Percentiles rank a stretch among this genome's conserved stretches.
Conservation (phyloP, 768 basidiomycete species). For the Termitomyces sp. region DNA sequence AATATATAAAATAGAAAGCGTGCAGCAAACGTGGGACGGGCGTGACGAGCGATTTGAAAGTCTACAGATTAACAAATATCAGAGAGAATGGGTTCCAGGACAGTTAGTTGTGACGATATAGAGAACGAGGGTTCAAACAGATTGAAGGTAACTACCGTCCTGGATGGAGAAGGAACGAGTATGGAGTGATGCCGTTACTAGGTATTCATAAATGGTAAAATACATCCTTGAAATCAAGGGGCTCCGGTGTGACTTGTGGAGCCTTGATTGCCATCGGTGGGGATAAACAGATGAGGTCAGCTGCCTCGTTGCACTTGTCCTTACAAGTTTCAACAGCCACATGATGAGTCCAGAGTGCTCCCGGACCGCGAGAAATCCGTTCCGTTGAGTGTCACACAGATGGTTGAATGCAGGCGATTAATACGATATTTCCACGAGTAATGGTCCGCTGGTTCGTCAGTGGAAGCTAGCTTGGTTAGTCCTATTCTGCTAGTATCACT, state of each 20-base stretch:
- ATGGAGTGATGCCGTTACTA: slow-evolving; percentile 3
- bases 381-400: background rate
- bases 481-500: background rate
- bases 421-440: background rate
- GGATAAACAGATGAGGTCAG: slow-evolving; percentile 6
- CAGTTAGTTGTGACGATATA: background rate
- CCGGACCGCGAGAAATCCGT: background rate
- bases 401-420: background rate
- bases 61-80: slow-evolving; percentile 1
- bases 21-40: slow-evolving; percentile 12
- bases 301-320: slow-evolving; percentile 7
- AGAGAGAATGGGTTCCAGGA: background rate
- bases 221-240: background rate
- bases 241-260: slow-evolving; percentile 8
- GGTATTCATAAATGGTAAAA: background rate
- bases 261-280: slow-evolving; percentile 3
- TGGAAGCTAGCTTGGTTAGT: background rate
- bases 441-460: background rate
- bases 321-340: background rate
- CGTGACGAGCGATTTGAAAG: slow-evolving; percentile 5
- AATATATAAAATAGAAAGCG: slow-evolving; percentile 9
- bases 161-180: background rate
- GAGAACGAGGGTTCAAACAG: slow-evolving; percentile 1
- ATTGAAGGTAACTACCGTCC: background rate
- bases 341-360: background rate